A percentile compares a stretch with the other conserved stretches of the same genome.
phyloP scores from a whole-genome alignment of 257 asterid species.

The Salvia splendens region DNA sequence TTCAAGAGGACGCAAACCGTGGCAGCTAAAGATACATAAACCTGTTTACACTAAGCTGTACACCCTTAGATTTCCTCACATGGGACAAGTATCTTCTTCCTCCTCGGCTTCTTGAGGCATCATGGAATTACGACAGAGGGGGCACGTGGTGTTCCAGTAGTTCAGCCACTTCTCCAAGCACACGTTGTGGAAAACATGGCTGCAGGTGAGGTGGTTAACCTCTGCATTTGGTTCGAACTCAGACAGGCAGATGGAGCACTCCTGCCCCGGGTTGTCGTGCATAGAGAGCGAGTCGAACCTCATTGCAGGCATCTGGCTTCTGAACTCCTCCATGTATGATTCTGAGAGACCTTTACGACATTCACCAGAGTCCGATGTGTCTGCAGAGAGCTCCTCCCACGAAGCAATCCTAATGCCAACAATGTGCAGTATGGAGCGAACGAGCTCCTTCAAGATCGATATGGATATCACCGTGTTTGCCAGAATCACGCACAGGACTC shows the following conservation, averaged over 20 bases:
- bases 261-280: constrained; percentile 33
- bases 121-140: constrained; percentile 77
- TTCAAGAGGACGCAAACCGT: constrained; percentile 63
- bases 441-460: constrained; percentile 62
- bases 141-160: constrained; percentile 77
- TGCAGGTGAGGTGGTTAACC: constrained; percentile 68
- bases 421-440: constrained; percentile 62
- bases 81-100: constrained; percentile 59
- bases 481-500: constrained; percentile 70
- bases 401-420: constrained; percentile 72
- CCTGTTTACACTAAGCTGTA: constrained; percentile 45
- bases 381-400: constrained; percentile 65
- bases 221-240: constrained; percentile 61
- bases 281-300: constrained; percentile 53
- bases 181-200: constrained; percentile 67
- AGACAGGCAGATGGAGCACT: constrained; percentile 73
- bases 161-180: constrained; percentile 81
- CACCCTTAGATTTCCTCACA: constrained; percentile 47
- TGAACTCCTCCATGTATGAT: constrained; percentile 67
- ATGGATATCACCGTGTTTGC: constrained; percentile 82
- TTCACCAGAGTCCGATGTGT: constrained; percentile 44
- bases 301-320: constrained; percentile 59
- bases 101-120: constrained; percentile 53
- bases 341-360: constrained; percentile 53
- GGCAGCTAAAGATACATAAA: constrained; percentile 38